A percentile compares a stretch with the other conserved stretches of the same genome.
phyloP scores from a whole-genome alignment of 768 basidiomycete genomes.

The Tricholoma flavovirens region DNA sequence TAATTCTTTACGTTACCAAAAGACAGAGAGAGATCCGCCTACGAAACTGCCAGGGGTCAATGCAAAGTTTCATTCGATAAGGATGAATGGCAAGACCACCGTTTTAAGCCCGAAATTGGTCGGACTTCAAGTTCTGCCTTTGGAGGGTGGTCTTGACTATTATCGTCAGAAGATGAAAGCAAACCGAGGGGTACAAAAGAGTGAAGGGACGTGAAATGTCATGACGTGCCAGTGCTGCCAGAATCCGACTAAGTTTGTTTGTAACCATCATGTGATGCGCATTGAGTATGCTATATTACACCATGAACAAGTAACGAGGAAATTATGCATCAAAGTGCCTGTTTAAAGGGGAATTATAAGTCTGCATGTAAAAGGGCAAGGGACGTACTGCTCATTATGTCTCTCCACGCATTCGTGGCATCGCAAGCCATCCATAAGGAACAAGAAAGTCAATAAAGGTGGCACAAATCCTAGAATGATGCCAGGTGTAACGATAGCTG shows the following conservation, averaged over 20 bases:
- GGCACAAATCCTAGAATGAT: constrained; percentile 11
- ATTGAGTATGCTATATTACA: too few species aligned
- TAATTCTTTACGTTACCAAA: background rate
- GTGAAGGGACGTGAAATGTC: background rate
- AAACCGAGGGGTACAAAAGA: background rate
- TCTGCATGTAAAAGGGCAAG: background rate
- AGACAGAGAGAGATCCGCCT: background rate
- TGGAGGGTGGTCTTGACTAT: background rate
- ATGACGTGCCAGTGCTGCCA: too few species aligned
- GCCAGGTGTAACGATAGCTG: constrained; percentile 13
- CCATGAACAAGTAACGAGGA: too few species aligned
- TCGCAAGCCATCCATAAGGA: constrained; percentile 12
- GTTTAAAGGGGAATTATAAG: background rate
- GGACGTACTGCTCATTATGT: constrained; percentile 4
- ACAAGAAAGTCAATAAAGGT: constrained; percentile 13
- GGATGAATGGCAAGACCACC: background rate
- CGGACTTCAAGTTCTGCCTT: background rate
- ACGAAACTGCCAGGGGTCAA: too few species aligned
- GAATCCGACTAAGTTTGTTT: too few species aligned
- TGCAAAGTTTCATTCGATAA: background rate
- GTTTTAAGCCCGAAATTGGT: background rate
- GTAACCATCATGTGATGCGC: too few species aligned
- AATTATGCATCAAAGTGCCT: background rate
- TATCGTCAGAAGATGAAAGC: background rate
- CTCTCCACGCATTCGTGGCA: constrained; percentile 11